Evolutionary conservation across 495 filamentous ascomycete species (phyloP).

Genomic region (Penicillium silybi): DNA sequence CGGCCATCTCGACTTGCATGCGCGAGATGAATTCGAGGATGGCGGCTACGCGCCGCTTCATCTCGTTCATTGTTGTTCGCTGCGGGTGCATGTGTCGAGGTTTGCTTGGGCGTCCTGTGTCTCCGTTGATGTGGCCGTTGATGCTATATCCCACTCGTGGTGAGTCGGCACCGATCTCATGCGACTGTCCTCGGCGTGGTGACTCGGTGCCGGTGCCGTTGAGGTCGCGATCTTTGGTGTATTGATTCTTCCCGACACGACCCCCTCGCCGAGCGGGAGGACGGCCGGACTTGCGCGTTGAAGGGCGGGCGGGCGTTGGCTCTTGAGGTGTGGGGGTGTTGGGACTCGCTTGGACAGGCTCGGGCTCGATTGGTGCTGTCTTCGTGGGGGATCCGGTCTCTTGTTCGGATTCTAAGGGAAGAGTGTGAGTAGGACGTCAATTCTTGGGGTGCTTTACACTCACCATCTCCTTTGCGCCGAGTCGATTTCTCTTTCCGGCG

Average conservation of each 20-base stretch:
- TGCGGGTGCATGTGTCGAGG: conserved; percentile 51
- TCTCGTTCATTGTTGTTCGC: conserved; percentile 79
- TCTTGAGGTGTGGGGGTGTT: conserved; percentile 51
- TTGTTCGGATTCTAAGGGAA: conserved; percentile 37
- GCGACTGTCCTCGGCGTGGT: conserved; percentile 62
- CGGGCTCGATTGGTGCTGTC: conserved; percentile 33
- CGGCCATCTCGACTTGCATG: conserved; percentile 86
- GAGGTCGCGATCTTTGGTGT: conserved; percentile 69
- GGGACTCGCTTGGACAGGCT: conserved; percentile 46
- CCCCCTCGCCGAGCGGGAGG: conserved; percentile 60
- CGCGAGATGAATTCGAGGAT: conserved; percentile 89
- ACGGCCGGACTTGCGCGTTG: conserved; percentile 64
- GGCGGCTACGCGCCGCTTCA: conserved; percentile 77
- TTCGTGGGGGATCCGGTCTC: conserved; percentile 40
- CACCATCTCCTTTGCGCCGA: conserved; percentile 73
- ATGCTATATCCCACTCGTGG: conserved; percentile 32
- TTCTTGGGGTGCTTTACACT: conserved; percentile 10
- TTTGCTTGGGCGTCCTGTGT: conserved; percentile 55
- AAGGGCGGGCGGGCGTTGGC: conserved; percentile 36
- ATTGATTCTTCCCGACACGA: conserved; percentile 80
- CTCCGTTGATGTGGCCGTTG: conserved; percentile 42
- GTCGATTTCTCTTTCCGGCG: conserved; percentile 73
- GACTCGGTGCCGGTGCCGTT: conserved; percentile 56
- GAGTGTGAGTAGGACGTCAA: conserved; percentile 3
- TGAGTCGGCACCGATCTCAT: conserved; percentile 51